phyloP scores from a whole-genome alignment of 306 rosid genomes.

The Delonix regia region DNA sequence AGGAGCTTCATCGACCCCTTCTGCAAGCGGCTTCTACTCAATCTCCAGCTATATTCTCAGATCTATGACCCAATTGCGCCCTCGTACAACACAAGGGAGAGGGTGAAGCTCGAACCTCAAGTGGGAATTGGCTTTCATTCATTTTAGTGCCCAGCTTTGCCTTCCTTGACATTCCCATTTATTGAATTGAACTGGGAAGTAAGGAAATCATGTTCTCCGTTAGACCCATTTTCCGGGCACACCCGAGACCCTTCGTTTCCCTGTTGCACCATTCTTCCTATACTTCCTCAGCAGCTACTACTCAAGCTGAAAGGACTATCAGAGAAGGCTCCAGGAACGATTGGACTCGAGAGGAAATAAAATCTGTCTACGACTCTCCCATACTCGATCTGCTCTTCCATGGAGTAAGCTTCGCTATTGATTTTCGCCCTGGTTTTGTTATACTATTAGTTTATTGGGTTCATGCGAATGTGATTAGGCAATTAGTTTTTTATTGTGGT shows the following conservation, averaged over 20 bases:
- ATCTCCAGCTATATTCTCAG: neutral
- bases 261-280: slow-evolving; percentile 45
- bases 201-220: slow-evolving; percentile 44
- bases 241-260: slow-evolving; percentile 34
- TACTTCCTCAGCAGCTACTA: slow-evolving; percentile 72
- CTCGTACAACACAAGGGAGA: neutral
- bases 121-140: neutral
- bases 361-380: slow-evolving; percentile 77
- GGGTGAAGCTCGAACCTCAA: neutral
- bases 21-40: neutral
- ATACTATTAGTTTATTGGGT: neutral
- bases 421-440: neutral
- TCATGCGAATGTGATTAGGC: neutral
- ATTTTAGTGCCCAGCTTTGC: neutral
- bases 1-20: neutral
- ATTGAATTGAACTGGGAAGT: neutral
- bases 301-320: slow-evolving; percentile 69
- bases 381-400: slow-evolving; percentile 95
- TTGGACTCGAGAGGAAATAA: slow-evolving; percentile 74
- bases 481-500: neutral
- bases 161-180: neutral
- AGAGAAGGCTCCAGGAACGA: slow-evolving; percentile 73
- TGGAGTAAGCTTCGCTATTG: slow-evolving; percentile 56
- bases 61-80: neutral
- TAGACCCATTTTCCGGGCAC: slow-evolving; percentile 43